Conservation (phyloP, 768 basidiomycete genomes). For the Kondoa malvinella region DNA sequence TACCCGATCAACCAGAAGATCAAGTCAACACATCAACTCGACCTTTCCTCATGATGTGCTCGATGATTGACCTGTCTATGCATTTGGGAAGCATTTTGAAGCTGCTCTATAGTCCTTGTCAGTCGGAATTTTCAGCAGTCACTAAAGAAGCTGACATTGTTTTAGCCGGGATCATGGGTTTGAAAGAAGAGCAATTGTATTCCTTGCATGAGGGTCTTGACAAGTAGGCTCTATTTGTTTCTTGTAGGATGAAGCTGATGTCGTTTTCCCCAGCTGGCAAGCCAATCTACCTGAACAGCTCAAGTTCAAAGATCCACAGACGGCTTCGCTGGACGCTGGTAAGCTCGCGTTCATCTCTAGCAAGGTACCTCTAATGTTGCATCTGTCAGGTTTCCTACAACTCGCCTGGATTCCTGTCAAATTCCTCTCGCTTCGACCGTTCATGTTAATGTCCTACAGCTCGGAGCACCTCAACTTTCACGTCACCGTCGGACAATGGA, state of each 20-base stretch:
- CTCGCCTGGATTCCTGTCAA: slow-evolving; percentile 71
- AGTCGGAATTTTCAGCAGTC: slow-evolving; percentile 4
- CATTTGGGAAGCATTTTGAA: slow-evolving; percentile 80
- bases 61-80: slow-evolving; percentile 78
- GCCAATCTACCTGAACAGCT: slow-evolving; percentile 57
- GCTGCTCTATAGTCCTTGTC: slow-evolving; percentile 53
- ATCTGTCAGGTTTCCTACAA: slow-evolving; percentile 59
- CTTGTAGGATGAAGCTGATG: neutral
- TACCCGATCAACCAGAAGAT: slow-evolving; percentile 35
- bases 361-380: neutral
- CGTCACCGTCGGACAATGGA: slow-evolving; percentile 25
- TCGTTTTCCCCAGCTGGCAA: slow-evolving; percentile 52
- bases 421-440: slow-evolving; percentile 96
- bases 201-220: slow-evolving; percentile 32
- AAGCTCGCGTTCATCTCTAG: slow-evolving; percentile 4
- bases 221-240: slow-evolving; percentile 1
- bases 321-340: slow-evolving; percentile 50
- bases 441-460: slow-evolving; percentile 91
- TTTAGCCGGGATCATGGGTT: slow-evolving; percentile 73
- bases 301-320: slow-evolving; percentile 55
- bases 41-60: slow-evolving; percentile 51
- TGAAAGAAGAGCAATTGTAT: slow-evolving; percentile 62
- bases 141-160: neutral
- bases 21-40: slow-evolving; percentile 36
- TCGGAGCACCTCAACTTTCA: slow-evolving; percentile 42